Base-by-base conservation (phyloP, 1,139 yeast species). In the Scheffersomyces stambukii region DNA sequence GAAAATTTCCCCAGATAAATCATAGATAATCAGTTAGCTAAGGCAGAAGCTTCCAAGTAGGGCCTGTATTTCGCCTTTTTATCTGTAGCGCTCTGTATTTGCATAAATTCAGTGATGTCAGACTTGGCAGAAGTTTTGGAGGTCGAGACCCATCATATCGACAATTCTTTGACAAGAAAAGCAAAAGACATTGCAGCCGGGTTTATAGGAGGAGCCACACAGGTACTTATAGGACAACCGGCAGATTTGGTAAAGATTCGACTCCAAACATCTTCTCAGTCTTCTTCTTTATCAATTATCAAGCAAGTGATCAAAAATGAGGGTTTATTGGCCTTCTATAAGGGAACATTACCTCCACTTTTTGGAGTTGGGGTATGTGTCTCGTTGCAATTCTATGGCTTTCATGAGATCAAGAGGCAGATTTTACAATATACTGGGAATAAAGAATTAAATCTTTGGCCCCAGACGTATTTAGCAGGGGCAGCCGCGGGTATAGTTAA, bases 401-500 rank as follows among this genome's bases (percentile, higher is more conserved):
- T 81, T 48, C 86, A 80, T 47, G 93, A 81, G 46, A 74, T 86
- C 17, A 77, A 77, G 46, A 61, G 93, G 37, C 83, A 75, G 46
- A 44, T 81, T 7, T 47, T 73, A 23, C 55, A 48, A 14, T 40
- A 38, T 13, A 36, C 42, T 1, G 36, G 51, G 6, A 57, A 54
- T 28, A 40, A 41, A 14, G 60, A 60, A 25, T 53, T 80, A 34
- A 70, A 70, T 24, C 59, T 74, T 24, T 64, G 71, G 69, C 71
- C 75, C 2, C 85, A 81, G 40, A 76, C 80, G 23, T 82, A 81
- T 48, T 37, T 76, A 9, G 78, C 86, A 3, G 94, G 94, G 13
- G 86, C 88, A 0, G 57, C 66, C 37, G 89, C 93, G 0, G 94
- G 94, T n/a, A 52, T 81, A 3, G 81, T 81, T 8, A 83, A 82